Evolutionary conservation across 257 asterid genomes (phyloP), one percentile per base, ranked within the genome.

Genomic region (Ilex aquifolium): DNA sequence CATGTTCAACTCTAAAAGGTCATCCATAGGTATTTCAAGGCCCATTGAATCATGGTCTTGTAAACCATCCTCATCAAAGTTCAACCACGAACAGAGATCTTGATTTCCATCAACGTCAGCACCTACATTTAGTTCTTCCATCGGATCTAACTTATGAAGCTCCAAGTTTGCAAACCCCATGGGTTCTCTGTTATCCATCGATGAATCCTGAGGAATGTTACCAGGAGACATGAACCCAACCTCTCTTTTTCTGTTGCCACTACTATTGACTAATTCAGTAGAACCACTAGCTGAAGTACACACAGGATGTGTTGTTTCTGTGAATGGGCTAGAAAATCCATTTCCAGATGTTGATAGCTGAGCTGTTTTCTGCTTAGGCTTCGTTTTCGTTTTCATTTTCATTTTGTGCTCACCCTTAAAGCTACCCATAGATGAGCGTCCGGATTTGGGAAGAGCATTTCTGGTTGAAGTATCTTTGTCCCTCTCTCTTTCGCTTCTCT

Each of bases 1-100:
- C 86, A 86, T 83, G 65, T 82, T 69, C 65, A 92, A 67, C 29
- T 88, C 88, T 0, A 95, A 67, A 62, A 92, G 88, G 74, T 93
- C 95, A 52, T 93, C 99, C 91, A 82, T 90, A 1, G 99, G 99
- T 61, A 90, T 90, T 65, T 74, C 84, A 3, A 93, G 97, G 46
- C 97, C 99, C 49, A 73, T 69, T 27, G 78, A 60, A 63, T 85
- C 94, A 39, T 81, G 80, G 59, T 86, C 99, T 67, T 73, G 85
- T 49, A 79, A 30, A 17, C 84, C 82, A 56, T 93, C 99, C 51
- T 79, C 90, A 1, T 90, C 99, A 57, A 89, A 92, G 82, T 80
- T 84, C 77, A 93, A 86, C 97, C 96, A 93, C 15, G 96, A 56
- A 72, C 73, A 90, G 48, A 93, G 67, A 78, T 93, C 97, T 75